Base-by-base conservation (phyloP, 768 basidiomycete species). In the Phylloporus sp. region DNA sequence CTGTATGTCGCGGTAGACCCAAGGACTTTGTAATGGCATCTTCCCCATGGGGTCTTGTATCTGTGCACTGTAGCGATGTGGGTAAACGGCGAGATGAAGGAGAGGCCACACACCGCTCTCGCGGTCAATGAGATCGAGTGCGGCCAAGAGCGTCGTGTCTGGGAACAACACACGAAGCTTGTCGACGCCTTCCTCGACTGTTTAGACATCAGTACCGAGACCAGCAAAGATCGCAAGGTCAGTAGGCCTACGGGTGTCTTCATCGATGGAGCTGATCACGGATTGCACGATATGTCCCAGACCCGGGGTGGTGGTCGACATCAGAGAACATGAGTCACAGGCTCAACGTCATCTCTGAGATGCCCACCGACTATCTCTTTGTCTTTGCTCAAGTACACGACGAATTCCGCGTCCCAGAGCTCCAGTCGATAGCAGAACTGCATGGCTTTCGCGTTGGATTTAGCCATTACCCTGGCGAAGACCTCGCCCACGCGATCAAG, bases 361-460 rank as follows among this genome's bases (percentile, higher is more conserved):
- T 18, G 24, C 22, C 50, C 26, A 48, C 41, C 47, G 63, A 71
- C 39, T 84, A 81, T 57, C 76, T 93, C 49, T 70, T 95, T 47
- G 77, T 86, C 39, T 90, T 93, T 69, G 90, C 91, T 2, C 89
- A 89, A 67, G 79, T 76, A 6, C 91, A 95, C 65, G 74, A 79
- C 31, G 85, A 90, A 31, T 95, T 95, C 64, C 77, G 94, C 23
- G 67, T 95, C 12, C 92, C 93, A 29, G 91, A 94, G 65, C 78
- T 97, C 0, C 67, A 71, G 27, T 94, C 92, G 4, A 67, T 94
- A 34, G 80, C 90, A 3, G 82, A 93, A 59, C 76, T 92, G 1
- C 66, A 86, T 71, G 80, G 77, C 9, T 88, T 97, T 65, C 59
- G 73, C 0, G 69, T 90, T 36, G 67, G 69, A 35, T 70, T 89